These are phyloP conservation scores for Cyclostephanos tholiformis DNA, from an alignment of 108 stramenopile genomes.

Conservation along the genomic window DNA sequence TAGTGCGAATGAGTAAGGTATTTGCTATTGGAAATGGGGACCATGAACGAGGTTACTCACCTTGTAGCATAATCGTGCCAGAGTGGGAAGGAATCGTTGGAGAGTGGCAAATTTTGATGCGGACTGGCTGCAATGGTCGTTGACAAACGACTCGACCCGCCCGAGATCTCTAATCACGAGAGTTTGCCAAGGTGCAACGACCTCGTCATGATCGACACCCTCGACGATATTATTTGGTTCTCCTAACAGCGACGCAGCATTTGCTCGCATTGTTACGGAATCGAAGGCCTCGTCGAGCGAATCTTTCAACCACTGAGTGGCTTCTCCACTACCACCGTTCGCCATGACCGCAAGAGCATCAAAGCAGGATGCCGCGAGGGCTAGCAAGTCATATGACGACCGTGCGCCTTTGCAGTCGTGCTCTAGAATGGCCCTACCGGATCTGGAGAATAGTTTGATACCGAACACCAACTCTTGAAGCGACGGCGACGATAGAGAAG, in stretches of 20 bases:
- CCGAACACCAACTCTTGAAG: conserved; percentile 43
- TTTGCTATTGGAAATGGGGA: neutral
- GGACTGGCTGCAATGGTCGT: conserved; percentile 26
- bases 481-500: conserved; percentile 4
- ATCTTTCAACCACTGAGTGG: conserved; percentile 25
- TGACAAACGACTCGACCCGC: conserved; percentile 31
- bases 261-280: conserved; percentile 24
- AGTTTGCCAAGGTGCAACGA: conserved; percentile 21
- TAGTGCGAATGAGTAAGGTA: neutral
- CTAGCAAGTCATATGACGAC: conserved; percentile 30
- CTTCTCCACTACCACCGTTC: conserved; percentile 23
- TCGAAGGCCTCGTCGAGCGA: conserved; percentile 54
- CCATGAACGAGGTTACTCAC: conserved; percentile 13
- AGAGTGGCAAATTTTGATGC: conserved; percentile 27
- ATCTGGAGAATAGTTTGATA: conserved; percentile 35
- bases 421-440: conserved; percentile 42
- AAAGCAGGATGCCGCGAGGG: conserved; percentile 42
- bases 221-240: conserved; percentile 4
- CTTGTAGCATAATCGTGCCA: conserved; percentile 53
- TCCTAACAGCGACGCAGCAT: conserved; percentile 43
- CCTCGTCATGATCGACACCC: neutral
- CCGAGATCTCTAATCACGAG: conserved; percentile 31
- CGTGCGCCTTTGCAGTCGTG: conserved; percentile 28
- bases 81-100: conserved; percentile 38
- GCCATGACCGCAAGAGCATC: conserved; percentile 31